Percentiles rank a stretch among this genome's conserved stretches.
These are phyloP conservation scores for Aspergillus avenaceus DNA, from an alignment of 495 filamentous ascomycete species.

Conservation along the genomic window DNA sequence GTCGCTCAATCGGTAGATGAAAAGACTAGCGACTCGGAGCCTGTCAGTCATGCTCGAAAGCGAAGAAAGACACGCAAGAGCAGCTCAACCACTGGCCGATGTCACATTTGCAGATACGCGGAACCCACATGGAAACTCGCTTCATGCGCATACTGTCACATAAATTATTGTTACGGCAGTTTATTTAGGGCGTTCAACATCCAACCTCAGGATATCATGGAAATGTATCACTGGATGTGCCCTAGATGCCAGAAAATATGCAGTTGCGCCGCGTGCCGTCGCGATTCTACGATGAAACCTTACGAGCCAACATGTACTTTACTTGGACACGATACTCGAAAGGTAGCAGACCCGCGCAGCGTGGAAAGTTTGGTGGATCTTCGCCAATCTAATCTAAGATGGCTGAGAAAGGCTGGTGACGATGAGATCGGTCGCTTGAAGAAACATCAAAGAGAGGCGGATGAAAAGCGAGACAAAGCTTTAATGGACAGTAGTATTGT, in stretches of 20 bases:
- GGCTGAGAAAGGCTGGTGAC: constrained; percentile 58
- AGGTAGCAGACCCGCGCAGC: constrained; percentile 83
- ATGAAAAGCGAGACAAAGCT: constrained; percentile 39
- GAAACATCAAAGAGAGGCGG: constrained; percentile 47
- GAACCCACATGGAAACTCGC: constrained; percentile 79
- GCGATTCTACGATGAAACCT: constrained; percentile 53
- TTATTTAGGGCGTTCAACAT: constrained; percentile 87
- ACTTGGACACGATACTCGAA: constrained; percentile 83
- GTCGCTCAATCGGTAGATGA: constrained; percentile 8
- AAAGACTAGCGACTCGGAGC: constrained; percentile 12
- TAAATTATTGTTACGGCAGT: constrained; percentile 81
- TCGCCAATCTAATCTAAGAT: constrained; percentile 72
- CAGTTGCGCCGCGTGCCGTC: constrained; percentile 75
- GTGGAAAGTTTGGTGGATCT: constrained; percentile 85
- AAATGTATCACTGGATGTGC: constrained; percentile 76
- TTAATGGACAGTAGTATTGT: constrained; percentile 34
- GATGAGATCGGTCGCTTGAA: constrained; percentile 46
- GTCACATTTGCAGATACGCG: constrained; percentile 75
- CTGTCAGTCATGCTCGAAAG: constrained; percentile 41
- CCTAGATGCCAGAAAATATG: constrained; percentile 81
- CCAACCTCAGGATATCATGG: constrained; percentile 73
- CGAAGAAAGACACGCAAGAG: constrained; percentile 39
- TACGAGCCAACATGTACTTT: constrained; percentile 80
- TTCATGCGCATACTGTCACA: constrained; percentile 67
- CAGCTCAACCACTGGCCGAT: constrained; percentile 43